A percentile compares a stretch with the other conserved stretches of the same genome.
Conservation (phyloP, 345 rosid genomes). For the Arabidopsis thaliana region TAIR10.1 NC_003070.9:458001-458500, state of each 20-base stretch:
- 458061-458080: too few relatives aligned
- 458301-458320: constrained; percentile 60
- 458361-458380: constrained; percentile 56
- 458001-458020: constrained; percentile 10
- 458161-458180: background rate
- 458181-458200: background rate
- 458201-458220: constrained; percentile 4
- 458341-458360: constrained; percentile 67
- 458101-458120: too few relatives aligned
- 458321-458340: constrained; percentile 62
- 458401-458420: constrained; percentile 64
- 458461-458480: constrained; percentile 57
- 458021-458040: constrained; percentile 1
- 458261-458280: constrained; percentile 30
- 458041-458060: background rate
- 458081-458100: constrained; percentile 3
- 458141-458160: background rate
- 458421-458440: constrained; percentile 52
- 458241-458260: constrained; percentile 43
- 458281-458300: constrained; percentile 51
- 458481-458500: constrained; percentile 53
- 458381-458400: constrained; percentile 67
- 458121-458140: constrained; percentile 8
- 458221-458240: constrained; percentile 16
- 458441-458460: constrained; percentile 55